A percentile compares a stretch with the other conserved stretches of the same genome.
These are phyloP conservation scores for Mixia osmundae DNA, from an alignment of 1,284 basidiomycete species.

Conservation along the genomic window DNA sequence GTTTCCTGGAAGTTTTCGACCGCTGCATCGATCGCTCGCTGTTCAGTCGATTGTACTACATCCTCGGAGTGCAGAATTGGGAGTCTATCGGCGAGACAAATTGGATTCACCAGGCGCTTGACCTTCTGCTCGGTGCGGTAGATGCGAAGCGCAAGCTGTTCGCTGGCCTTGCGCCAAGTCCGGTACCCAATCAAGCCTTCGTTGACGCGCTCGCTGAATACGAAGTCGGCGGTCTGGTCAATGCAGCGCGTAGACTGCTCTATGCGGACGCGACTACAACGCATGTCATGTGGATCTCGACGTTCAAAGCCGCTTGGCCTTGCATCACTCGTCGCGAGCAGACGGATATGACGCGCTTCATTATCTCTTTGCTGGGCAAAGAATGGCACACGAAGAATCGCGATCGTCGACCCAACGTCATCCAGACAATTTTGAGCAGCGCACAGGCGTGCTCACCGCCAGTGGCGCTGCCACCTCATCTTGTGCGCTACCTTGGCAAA, in stretches of 20 bases:
- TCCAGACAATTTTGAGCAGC: constrained; percentile 72
- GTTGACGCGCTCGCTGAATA: constrained; percentile 10
- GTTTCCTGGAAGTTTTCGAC: constrained; percentile 80
- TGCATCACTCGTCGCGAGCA: constrained; percentile 70
- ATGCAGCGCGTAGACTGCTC: constrained; percentile 56
- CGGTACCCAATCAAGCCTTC: background rate
- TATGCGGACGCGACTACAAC: constrained; percentile 56
- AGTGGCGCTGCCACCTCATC: constrained; percentile 73
- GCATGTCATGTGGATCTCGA: constrained; percentile 68
- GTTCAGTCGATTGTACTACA: constrained; percentile 61
- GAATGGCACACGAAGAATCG: constrained; percentile 81
- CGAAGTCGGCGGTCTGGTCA: constrained; percentile 32
- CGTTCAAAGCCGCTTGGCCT: constrained; percentile 76
- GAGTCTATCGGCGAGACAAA: constrained; percentile 78
- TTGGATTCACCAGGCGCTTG: constrained; percentile 82
- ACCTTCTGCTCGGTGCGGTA: constrained; percentile 65
- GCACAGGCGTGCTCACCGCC: constrained; percentile 63
- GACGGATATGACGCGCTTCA: constrained; percentile 63
- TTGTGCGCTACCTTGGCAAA: constrained; percentile 90
- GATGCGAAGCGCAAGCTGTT: constrained; percentile 34
- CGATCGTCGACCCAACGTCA: constrained; percentile 76
- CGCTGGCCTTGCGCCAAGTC: constrained; percentile 2
- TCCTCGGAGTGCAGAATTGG: constrained; percentile 88
- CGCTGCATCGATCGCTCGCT: constrained; percentile 63
- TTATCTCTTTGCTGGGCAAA: constrained; percentile 73